Evolutionary conservation across 2,329 filamentous ascomycete species (phyloP), one percentile per base, ranked within the genome.

Genomic region (Xylariales sp.): DNA sequence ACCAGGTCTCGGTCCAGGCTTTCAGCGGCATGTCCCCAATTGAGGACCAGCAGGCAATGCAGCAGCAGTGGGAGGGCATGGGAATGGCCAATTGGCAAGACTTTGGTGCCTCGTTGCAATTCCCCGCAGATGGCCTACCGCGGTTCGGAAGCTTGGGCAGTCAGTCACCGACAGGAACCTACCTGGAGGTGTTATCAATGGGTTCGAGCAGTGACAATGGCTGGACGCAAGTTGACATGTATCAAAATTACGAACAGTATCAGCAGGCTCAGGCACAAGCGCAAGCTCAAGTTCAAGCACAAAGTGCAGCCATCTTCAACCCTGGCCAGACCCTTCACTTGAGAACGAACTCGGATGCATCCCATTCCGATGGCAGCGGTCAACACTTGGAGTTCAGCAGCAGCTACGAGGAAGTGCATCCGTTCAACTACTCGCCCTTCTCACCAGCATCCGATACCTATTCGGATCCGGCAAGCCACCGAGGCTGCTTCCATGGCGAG

Each of bases 311-410:
- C 51, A 90, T 95, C 57, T 94, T 95, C 72, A 95, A 96, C 65
- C 91, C 91, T 2, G 81, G 84, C 47, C 86, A 95, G 66, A 94
- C 89, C 1, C 71, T 97, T 38, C 91, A 96, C 67, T 76, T 95
- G 56, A 80, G 90, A 52, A 90, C 84, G 41, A 82, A 85, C 54
- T 95, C 90, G 4, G 88, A 94, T 55, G 93, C 88, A 3, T 93
- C 86, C 1, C 78, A 82, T 51, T 82, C 86, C 1, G 84, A 90
- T 24, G 79, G 82, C 53, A 51, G 52, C 42, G 63, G 79, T 62
- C 71, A 76, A 61, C 70, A 83, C 57, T 59, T 84, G 71, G 60
- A 88, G 67, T 62, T 88, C 74, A 69, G 80, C 74, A 59, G 58
- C 49, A 93, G 87, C 66, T 95, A 85, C 53, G 88, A 94, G 60